Percentiles rank a stretch among this genome's conserved stretches.
phyloP scores from a whole-genome alignment of 306 rosid species.

The Quercus dentata region DNA sequence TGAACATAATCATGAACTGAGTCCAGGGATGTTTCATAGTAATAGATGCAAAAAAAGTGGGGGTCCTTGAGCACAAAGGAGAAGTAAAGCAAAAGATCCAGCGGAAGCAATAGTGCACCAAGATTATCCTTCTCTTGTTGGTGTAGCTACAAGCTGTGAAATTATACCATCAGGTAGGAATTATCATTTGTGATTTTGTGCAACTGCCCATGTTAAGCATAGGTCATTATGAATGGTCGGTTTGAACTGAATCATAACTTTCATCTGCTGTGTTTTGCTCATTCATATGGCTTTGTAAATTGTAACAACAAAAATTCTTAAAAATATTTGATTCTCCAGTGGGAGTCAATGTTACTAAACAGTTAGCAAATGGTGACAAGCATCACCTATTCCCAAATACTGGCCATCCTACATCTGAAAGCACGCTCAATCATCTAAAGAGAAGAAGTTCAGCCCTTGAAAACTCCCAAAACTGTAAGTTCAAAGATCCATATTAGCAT shows the following conservation, averaged over 20 bases:
- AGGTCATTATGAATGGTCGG: too few species aligned
- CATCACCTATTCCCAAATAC: neutral
- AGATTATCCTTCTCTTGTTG: neutral
- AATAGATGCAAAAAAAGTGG: conserved; percentile 17
- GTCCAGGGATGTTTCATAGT: neutral
- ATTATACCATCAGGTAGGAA: conserved; percentile 3
- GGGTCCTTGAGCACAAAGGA: neutral
- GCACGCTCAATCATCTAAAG: neutral
- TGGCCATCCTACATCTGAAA: neutral
- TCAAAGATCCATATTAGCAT: neutral
- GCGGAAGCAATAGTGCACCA: neutral
- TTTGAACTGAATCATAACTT: neutral
- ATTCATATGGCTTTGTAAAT: neutral
- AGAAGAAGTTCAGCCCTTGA: neutral
- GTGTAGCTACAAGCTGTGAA: neutral
- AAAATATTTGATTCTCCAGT: neutral
- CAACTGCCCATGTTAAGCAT: too few species aligned
- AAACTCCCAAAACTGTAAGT: conserved; percentile 15
- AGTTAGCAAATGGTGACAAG: neutral
- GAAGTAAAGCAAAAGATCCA: neutral
- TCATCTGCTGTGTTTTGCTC: neutral
- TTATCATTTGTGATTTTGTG: neutral
- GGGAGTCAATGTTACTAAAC: neutral
- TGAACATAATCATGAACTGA: too few species aligned
- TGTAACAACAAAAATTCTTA: neutral